phyloP scores from a whole-genome alignment of 169 alveolate species.

The Besnoitia besnoiti region DNA sequence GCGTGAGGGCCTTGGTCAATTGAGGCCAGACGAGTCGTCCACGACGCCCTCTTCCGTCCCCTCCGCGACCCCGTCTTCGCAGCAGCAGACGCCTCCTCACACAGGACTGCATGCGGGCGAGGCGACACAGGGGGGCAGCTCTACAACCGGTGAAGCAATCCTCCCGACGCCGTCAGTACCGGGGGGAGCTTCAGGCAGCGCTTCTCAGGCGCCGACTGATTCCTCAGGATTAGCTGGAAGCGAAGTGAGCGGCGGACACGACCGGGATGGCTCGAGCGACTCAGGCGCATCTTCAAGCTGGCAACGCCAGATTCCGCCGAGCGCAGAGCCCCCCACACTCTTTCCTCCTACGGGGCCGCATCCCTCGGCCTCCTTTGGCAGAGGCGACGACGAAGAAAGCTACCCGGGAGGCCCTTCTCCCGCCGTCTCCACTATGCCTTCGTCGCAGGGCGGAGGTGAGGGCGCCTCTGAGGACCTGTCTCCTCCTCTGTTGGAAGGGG shows the following conservation, averaged over 20 bases:
- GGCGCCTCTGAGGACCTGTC: not conserved
- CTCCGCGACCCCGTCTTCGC: not conserved
- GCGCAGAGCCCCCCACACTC: not conserved
- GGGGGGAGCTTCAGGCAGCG: not conserved
- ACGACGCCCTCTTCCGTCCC: not conserved
- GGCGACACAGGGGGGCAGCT: not conserved
- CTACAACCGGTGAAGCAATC: too few species aligned
- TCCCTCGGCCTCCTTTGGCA: not conserved
- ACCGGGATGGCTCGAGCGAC: not conserved
- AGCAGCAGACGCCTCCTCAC: not conserved
- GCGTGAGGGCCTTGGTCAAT: not conserved
- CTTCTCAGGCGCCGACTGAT: not conserved
- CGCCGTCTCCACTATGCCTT: not conserved
- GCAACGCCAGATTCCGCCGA: not conserved
- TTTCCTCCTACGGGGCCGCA: not conserved
- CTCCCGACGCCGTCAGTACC: too few species aligned
- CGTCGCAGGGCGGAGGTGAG: slow-evolving; percentile 1
- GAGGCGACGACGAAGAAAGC: not conserved
- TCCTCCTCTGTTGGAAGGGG: not conserved
- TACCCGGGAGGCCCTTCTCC: not conserved
- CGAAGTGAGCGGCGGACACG: not conserved
- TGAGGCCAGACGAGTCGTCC: too few species aligned
- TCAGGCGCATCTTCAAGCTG: not conserved
- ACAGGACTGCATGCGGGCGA: not conserved
- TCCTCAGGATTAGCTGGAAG: not conserved